Evolutionary conservation across 305 asterid species (phyloP).

Genomic region (Solanum hybrid): DNA sequence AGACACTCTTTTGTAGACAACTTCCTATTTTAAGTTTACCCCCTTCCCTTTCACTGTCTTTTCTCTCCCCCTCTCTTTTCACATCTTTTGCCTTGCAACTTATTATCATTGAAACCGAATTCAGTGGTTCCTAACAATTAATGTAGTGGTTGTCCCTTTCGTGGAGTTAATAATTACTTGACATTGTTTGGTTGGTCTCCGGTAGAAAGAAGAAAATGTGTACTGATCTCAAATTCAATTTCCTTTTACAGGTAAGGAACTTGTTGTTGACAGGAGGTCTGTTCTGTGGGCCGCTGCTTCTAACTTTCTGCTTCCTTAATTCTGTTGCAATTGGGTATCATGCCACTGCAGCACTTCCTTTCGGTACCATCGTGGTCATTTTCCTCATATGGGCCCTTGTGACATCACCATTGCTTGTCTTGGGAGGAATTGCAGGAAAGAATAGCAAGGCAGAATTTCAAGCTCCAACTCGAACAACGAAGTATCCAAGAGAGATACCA

Average conservation of each 20-base stretch:
- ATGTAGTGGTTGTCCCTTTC: background rate
- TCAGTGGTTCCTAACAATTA: background rate
- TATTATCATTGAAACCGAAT: background rate
- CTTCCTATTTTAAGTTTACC: background rate
- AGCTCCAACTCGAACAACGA: conserved; percentile 39
- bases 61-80: background rate
- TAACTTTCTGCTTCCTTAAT: conserved; percentile 37
- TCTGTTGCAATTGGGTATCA: conserved; percentile 31
- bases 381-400: conserved; percentile 37
- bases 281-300: conserved; percentile 31
- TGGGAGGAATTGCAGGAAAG: conserved; percentile 39
- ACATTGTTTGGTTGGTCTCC: background rate
- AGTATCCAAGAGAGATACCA: conserved; percentile 36
- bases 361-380: conserved; percentile 32
- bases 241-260: conserved; percentile 23
- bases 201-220: background rate
- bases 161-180: background rate
- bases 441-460: conserved; percentile 38
- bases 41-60: background rate
- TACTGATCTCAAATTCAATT: background rate
- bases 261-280: conserved; percentile 34
- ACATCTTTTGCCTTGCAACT: background rate
- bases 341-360: conserved; percentile 37
- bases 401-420: conserved; percentile 31
- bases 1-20: background rate